phyloP scores from a whole-genome alignment of 148 eudicot genomes.

The Selenicereus undatus region DNA sequence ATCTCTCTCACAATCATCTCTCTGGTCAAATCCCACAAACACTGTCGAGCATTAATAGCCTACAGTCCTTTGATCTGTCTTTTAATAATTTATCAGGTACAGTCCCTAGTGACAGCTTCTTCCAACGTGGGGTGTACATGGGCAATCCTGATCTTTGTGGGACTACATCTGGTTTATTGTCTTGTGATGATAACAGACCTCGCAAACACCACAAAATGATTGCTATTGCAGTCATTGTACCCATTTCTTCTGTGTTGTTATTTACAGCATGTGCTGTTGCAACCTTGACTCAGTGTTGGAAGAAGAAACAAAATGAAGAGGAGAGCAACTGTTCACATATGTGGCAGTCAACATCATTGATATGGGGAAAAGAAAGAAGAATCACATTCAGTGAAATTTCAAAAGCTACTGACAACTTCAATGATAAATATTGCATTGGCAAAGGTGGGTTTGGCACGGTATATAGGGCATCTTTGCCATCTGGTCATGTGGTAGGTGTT shows the following conservation, averaged over 20 bases:
- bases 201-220: conserved; percentile 23
- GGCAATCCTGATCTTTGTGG: conserved; percentile 77
- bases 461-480: conserved; percentile 48
- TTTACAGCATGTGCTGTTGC: conserved; percentile 31
- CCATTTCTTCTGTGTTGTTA: conserved; percentile 34
- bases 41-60: conserved; percentile 52
- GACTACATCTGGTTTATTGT: conserved; percentile 41
- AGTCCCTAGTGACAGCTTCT: conserved; percentile 38
- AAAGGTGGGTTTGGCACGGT: conserved; percentile 80
- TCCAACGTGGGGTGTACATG: conserved; percentile 37
- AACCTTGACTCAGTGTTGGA: conserved; percentile 15
- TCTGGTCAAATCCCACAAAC: conserved; percentile 59
- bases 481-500: conserved; percentile 61
- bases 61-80: conserved; percentile 57
- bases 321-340: conserved; percentile 9
- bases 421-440: conserved; percentile 61
- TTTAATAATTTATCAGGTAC: conserved; percentile 62
- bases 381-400: conserved; percentile 57
- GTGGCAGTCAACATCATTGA: conserved; percentile 35
- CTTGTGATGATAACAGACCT: conserved; percentile 36
- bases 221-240: conserved; percentile 39
- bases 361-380: conserved; percentile 65
- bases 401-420: conserved; percentile 61
- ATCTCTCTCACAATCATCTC: conserved; percentile 69
- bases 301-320: conserved; percentile 19